These are phyloP conservation scores for Dunaliella salina DNA, from an alignment of 163 green algal species.

Conservation along the genomic window DNA sequence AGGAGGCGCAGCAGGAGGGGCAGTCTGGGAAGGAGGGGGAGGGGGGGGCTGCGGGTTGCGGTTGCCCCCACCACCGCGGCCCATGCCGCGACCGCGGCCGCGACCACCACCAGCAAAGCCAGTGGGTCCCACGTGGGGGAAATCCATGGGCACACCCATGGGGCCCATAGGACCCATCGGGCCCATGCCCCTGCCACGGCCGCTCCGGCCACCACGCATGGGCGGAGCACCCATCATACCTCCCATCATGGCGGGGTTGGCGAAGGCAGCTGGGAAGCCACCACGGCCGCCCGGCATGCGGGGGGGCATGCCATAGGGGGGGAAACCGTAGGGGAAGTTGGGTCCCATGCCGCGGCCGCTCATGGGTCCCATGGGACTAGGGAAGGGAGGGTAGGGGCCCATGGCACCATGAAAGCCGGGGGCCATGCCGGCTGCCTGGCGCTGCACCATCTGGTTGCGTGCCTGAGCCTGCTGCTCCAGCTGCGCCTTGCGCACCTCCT, in stretches of 20 bases:
- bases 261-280: constrained; percentile 10
- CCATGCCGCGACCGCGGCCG: constrained; percentile 28
- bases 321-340: constrained; percentile 24
- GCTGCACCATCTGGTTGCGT: constrained; percentile 34
- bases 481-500: constrained; percentile 79
- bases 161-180: neutral
- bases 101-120: constrained; percentile 6
- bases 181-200: constrained; percentile 30
- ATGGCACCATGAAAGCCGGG: constrained; percentile 18
- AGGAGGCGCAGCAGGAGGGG: constrained; percentile 5
- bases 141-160: neutral
- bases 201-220: constrained; percentile 17
- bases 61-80: constrained; percentile 35
- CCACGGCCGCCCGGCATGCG: constrained; percentile 16
- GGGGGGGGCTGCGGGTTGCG: constrained; percentile 23
- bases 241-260: constrained; percentile 8
- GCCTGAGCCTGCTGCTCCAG: constrained; percentile 52
- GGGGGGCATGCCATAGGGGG: constrained; percentile 7
- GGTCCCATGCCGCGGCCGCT: constrained; percentile 4
- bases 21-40: constrained; percentile 7
- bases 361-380: neutral
- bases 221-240: neutral
- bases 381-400: neutral
- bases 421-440: neutral
- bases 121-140: neutral